Percentiles rank a stretch among this genome's conserved stretches.
These are phyloP conservation scores for Skeletonema marinoi DNA, from an alignment of 108 stramenopile species.

Conservation along the genomic window DNA sequence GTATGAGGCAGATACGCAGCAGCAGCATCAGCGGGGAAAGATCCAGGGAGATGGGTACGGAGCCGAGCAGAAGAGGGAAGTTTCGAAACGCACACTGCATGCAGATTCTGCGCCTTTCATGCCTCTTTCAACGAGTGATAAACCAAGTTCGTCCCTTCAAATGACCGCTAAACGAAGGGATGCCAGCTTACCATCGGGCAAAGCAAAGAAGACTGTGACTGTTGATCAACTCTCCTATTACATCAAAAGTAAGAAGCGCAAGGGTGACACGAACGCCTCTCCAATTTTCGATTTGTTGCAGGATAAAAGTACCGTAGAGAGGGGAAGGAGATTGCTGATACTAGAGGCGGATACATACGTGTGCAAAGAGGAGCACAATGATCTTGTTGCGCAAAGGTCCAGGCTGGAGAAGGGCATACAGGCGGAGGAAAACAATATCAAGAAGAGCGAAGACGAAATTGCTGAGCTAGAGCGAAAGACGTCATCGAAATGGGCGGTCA, in stretches of 20 bases:
- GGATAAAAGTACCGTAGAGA: not conserved
- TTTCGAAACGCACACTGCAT: not conserved
- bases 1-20: not conserved
- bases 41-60: not conserved
- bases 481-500: not conserved
- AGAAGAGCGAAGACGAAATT: not conserved
- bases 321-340: not conserved
- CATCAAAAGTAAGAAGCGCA: not conserved
- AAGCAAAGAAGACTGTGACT: not conserved
- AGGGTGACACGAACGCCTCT: not conserved
- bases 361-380: not conserved
- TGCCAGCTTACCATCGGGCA: not conserved
- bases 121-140: not conserved
- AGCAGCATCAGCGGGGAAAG: not conserved
- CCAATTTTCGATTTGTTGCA: constrained; percentile 1
- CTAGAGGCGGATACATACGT: not conserved
- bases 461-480: not conserved
- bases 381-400: not conserved
- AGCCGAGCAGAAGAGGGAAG: not conserved
- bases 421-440: constrained; percentile 4
- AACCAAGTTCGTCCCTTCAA: not conserved
- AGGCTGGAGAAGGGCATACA: not conserved
- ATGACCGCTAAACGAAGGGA: not conserved
- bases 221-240: constrained; percentile 3
- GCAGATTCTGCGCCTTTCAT: not conserved